A percentile compares a stretch with the other conserved stretches of the same genome.
phyloP scores from a whole-genome alignment of 2,329 filamentous ascomycete genomes.

The Plenodomus lindquistii region DNA sequence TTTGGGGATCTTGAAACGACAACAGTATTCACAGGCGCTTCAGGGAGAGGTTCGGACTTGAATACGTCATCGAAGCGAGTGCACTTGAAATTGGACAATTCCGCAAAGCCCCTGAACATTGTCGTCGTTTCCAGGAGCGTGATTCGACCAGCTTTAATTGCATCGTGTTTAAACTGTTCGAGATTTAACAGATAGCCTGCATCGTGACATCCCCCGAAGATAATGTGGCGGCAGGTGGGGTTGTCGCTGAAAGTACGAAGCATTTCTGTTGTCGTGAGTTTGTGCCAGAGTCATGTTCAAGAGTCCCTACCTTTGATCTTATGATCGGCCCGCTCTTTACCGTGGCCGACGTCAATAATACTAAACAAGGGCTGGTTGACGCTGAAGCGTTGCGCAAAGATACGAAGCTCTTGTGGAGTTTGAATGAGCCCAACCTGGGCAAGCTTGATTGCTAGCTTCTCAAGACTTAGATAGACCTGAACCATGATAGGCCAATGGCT shows the following conservation, averaged over 20 bases:
- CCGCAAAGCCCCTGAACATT: conserved; percentile 46
- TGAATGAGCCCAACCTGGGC: conserved; percentile 47
- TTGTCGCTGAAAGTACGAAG: conserved; percentile 52
- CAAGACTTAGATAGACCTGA: conserved; percentile 52
- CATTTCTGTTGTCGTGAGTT: conserved; percentile 40
- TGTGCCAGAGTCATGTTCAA: conserved; percentile 1
- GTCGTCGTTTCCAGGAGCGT: conserved; percentile 52
- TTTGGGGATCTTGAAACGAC: conserved; percentile 7
- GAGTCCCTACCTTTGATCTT: conserved; percentile 47
- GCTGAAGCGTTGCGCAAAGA: conserved; percentile 51
- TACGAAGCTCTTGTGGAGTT: conserved; percentile 44
- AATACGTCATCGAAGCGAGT: conserved; percentile 49
- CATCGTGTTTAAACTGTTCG: conserved; percentile 51
- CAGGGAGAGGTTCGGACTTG: conserved; percentile 46
- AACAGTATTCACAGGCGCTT: conserved; percentile 8
- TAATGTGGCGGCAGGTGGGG: conserved; percentile 52
- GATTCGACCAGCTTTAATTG: conserved; percentile 43
- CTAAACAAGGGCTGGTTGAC: conserved; percentile 51
- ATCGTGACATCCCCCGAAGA: conserved; percentile 54
- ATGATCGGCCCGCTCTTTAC: conserved; percentile 53
- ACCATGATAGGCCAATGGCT: conserved; percentile 52
- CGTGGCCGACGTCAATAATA: conserved; percentile 53
- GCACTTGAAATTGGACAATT: conserved; percentile 46
- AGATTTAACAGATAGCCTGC: conserved; percentile 52
- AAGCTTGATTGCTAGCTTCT: conserved; percentile 50